Conservation (phyloP, 1,139 yeast species). For the Kodamaea fungicola region DNA sequence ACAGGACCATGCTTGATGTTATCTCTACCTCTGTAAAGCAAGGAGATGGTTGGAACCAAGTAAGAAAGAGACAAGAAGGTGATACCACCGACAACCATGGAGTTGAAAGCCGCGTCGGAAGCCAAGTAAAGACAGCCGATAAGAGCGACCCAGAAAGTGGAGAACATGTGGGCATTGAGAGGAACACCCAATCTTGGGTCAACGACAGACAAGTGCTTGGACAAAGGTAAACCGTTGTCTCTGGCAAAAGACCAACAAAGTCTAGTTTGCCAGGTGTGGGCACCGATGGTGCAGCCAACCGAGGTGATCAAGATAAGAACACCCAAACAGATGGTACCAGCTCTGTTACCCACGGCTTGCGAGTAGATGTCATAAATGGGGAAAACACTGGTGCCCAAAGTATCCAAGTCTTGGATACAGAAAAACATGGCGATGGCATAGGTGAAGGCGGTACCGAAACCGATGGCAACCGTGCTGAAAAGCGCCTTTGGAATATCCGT, state of each 20-base stretch:
- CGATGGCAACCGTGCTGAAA: conserved; percentile 63
- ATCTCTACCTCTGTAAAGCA: conserved; percentile 55
- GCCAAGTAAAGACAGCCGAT: conserved; percentile 41
- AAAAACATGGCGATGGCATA: conserved; percentile 63
- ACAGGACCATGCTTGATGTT: conserved; percentile 65
- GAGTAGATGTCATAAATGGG: conserved; percentile 62
- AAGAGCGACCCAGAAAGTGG: conserved; percentile 36
- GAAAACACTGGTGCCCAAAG: conserved; percentile 51
- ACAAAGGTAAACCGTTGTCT: conserved; percentile 50
- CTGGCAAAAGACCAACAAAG: conserved; percentile 77
- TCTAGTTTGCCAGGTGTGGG: conserved; percentile 77
- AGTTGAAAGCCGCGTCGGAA: conserved; percentile 43
- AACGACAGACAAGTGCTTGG: conserved; percentile 38
- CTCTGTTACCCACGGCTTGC: conserved; percentile 53
- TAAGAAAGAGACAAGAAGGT: conserved; percentile 42
- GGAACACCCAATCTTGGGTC: conserved; percentile 45
- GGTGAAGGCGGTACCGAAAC: conserved; percentile 57
- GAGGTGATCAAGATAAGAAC: conserved; percentile 58
- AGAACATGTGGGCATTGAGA: conserved; percentile 42
- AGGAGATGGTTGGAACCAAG: conserved; percentile 44
- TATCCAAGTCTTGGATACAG: conserved; percentile 50
- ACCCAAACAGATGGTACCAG: conserved; percentile 60
- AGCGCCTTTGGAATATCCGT: conserved; percentile 61
- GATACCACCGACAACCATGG: conserved; percentile 46
- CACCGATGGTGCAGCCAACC: conserved; percentile 65